These are phyloP conservation scores for Penicillium griseofulvum DNA, from an alignment of 2,329 filamentous ascomycete genomes.

Conservation along the genomic window DNA sequence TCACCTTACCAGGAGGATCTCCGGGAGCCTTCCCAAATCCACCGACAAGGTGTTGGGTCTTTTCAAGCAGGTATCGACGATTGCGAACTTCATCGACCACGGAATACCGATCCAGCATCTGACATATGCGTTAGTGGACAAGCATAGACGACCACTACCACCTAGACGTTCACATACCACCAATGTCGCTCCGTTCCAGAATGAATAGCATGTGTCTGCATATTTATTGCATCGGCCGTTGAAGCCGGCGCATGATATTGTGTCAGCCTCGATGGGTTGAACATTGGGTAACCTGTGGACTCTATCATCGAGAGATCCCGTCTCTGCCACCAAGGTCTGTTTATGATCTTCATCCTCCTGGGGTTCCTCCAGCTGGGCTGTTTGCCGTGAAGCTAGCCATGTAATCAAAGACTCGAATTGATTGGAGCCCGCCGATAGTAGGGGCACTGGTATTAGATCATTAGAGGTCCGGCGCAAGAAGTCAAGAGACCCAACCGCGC, in stretches of 20 bases:
- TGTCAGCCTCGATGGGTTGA: constrained; percentile 22
- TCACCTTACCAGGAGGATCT: constrained; percentile 60
- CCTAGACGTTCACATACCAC: constrained; percentile 34
- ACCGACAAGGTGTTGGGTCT: constrained; percentile 82
- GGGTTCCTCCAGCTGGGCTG: constrained; percentile 50
- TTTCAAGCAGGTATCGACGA: constrained; percentile 75
- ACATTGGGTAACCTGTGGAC: constrained; percentile 30
- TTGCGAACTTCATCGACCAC: constrained; percentile 61
- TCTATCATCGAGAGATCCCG: constrained; percentile 23
- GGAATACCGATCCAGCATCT: constrained; percentile 58
- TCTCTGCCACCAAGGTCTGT: neutral
- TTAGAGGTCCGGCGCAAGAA: constrained; percentile 65
- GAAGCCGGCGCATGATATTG: constrained; percentile 65
- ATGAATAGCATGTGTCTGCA: constrained; percentile 92
- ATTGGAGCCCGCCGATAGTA: constrained; percentile 28
- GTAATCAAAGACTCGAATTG: constrained; percentile 40
- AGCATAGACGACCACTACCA: constrained; percentile 24
- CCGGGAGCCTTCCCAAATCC: constrained; percentile 74
- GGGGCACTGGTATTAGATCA: constrained; percentile 19
- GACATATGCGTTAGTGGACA: constrained; percentile 13
- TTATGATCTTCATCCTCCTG: constrained; percentile 16
- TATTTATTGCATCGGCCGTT: constrained; percentile 90
- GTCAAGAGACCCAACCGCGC: constrained; percentile 72
- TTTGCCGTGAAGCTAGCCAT: constrained; percentile 66
- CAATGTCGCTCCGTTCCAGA: constrained; percentile 76